Conservation (phyloP, 306 rosid species). For the Lathyrus oleraceus region DNA sequence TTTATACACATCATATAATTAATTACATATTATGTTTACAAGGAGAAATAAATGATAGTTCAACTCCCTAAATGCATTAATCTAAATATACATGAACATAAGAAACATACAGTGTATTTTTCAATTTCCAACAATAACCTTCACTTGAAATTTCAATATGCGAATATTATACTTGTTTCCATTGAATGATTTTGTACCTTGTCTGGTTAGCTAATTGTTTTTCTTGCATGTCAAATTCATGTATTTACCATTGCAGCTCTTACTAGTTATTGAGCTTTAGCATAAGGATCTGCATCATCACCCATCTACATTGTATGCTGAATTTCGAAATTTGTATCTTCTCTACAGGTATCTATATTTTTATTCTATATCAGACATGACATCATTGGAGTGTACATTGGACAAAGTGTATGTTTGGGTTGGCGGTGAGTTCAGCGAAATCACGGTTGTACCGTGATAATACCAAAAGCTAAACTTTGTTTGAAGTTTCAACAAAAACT, state of each 20-base stretch:
- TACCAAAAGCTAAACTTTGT: not conserved
- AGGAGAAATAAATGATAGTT: too few relatives aligned
- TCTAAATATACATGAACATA: too few relatives aligned
- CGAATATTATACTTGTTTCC: too few relatives aligned
- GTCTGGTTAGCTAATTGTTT: too few relatives aligned
- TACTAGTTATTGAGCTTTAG: not conserved
- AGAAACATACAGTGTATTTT: too few relatives aligned
- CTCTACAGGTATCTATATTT: conserved; percentile 3
- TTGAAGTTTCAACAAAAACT: not conserved
- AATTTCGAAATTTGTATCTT: not conserved
- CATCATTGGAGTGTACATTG: not conserved
- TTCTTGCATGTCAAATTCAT: too few relatives aligned
- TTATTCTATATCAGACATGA: not conserved
- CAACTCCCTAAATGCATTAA: too few relatives aligned
- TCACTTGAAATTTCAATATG: too few relatives aligned
- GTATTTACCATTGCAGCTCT: not conserved
- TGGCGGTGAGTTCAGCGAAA: not conserved
- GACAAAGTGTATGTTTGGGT: not conserved
- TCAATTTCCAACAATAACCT: too few relatives aligned
- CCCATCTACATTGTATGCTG: conserved; percentile 9
- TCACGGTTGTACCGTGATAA: not conserved
- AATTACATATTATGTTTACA: too few relatives aligned
- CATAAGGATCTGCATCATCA: not conserved
- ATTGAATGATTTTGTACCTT: too few relatives aligned
- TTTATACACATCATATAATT: too few relatives aligned